These are phyloP conservation scores for Rhodotorula taiwanensis DNA, from an alignment of 768 basidiomycete genomes.

Conservation along the genomic window DNA sequence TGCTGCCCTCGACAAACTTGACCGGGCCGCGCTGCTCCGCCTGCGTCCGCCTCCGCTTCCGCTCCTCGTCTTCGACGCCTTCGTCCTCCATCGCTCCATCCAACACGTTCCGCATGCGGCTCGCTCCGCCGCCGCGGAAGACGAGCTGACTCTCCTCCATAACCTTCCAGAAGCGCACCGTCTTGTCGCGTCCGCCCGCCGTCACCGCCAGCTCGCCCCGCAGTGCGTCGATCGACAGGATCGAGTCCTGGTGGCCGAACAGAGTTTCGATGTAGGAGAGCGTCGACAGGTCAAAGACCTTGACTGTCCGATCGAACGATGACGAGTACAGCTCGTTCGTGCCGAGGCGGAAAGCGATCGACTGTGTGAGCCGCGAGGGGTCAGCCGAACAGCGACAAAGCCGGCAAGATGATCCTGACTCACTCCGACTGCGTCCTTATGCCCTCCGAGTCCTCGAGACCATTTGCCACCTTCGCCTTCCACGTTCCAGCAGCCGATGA, in stretches of 20 bases:
- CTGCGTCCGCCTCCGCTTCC: slow-evolving; percentile 54
- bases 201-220: slow-evolving; percentile 77
- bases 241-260: slow-evolving; percentile 90
- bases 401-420: too few relatives aligned
- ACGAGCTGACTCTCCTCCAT: slow-evolving; percentile 90
- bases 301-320: slow-evolving; percentile 80
- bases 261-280: slow-evolving; percentile 87
- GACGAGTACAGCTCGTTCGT: slow-evolving; percentile 67
- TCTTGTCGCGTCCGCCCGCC: slow-evolving; percentile 83
- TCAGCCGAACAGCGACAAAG: neutral
- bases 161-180: slow-evolving; percentile 91
- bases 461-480: slow-evolving; percentile 53
- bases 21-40: slow-evolving; percentile 42
- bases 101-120: slow-evolving; percentile 66
- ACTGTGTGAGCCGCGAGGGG: too few relatives aligned
- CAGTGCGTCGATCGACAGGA: slow-evolving; percentile 69
- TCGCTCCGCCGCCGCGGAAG: slow-evolving; percentile 88
- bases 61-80: slow-evolving; percentile 46
- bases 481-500: slow-evolving; percentile 78
- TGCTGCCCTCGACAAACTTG: slow-evolving; percentile 74
- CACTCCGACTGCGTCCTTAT: slow-evolving; percentile 63
- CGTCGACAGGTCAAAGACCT: slow-evolving; percentile 68
- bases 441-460: slow-evolving; percentile 74
- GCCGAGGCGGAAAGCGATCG: slow-evolving; percentile 67
- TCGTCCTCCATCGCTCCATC: slow-evolving; percentile 57